Percentiles rank a stretch among this genome's conserved stretches.
These are phyloP conservation scores for Phylloporus rhodoxanthus DNA, from an alignment of 768 basidiomycete species.

Conservation along the genomic window DNA sequence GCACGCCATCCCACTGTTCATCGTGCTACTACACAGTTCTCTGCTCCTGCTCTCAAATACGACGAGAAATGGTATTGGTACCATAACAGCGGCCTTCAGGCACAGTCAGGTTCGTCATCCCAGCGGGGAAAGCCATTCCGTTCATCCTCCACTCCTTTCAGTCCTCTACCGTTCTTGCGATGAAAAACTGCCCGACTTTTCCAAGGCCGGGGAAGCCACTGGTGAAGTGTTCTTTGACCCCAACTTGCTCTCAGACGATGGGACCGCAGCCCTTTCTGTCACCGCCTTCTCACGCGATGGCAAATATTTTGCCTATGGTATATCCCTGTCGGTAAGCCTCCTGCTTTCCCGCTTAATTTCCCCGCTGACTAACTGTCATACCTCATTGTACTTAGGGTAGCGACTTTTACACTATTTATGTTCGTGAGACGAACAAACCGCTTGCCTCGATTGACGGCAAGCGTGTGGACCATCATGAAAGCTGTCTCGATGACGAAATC, in stretches of 20 bases:
- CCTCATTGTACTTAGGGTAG: conserved; percentile 46
- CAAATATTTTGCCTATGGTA: conserved; percentile 70
- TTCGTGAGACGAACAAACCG: conserved; percentile 58
- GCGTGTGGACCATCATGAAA: conserved; percentile 40
- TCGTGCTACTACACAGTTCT: conserved; percentile 42
- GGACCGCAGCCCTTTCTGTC: conserved; percentile 57
- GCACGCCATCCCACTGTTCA: neutral
- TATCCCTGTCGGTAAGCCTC: conserved; percentile 58
- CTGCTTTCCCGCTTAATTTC: conserved; percentile 1
- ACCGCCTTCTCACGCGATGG: conserved; percentile 61
- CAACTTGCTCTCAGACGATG: conserved; percentile 67
- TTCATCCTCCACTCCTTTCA: conserved; percentile 18
- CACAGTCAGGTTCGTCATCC: conserved; percentile 43
- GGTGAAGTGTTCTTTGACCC: conserved; percentile 80
- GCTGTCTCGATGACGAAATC: conserved; percentile 58
- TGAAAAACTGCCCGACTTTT: conserved; percentile 48
- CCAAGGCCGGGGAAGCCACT: conserved; percentile 36
- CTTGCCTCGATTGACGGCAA: conserved; percentile 39
- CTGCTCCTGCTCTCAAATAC: conserved; percentile 51
- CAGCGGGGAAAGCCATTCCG: neutral
- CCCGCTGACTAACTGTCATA: neutral
- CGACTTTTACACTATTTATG: conserved; percentile 64
- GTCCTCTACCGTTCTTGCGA: conserved; percentile 60
- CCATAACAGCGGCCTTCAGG: conserved; percentile 71
- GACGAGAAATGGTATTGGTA: conserved; percentile 80